These are phyloP conservation scores for Vicia faba DNA, from an alignment of 306 rosid species.

Conservation along the genomic window DNA sequence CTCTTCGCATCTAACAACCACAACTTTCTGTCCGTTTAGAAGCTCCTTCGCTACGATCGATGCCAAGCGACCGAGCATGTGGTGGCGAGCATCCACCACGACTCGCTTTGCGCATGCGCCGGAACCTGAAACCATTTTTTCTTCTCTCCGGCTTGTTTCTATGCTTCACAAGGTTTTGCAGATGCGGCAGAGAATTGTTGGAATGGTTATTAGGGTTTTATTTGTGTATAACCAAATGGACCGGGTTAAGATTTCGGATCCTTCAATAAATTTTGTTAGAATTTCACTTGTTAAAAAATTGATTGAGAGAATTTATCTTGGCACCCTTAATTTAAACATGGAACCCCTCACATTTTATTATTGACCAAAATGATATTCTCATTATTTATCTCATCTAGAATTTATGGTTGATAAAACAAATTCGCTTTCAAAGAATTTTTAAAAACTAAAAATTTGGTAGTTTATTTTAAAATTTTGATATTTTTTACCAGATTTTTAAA, in stretches of 20 bases:
- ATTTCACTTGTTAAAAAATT: no score
- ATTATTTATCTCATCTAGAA: no score
- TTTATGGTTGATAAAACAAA: no score
- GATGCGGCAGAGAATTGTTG: background rate
- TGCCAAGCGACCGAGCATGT: background rate
- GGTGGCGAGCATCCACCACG: background rate
- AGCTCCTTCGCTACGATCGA: background rate
- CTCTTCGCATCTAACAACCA: background rate
- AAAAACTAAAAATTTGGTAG: no score
- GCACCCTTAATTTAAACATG: no score
- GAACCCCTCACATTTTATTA: no score
- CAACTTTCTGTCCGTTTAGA: background rate
- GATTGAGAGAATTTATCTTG: no score
- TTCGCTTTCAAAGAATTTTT: no score
- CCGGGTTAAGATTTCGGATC: background rate
- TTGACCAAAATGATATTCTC: no score
- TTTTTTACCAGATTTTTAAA: no score
- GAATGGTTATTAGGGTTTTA: background rate
- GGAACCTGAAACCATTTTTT: background rate
- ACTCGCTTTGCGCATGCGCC: constrained; percentile 3
- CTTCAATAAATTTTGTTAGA: no score
- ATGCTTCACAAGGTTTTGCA: background rate
- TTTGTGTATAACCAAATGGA: background rate
- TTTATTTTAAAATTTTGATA: no score
- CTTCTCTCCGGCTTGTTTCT: background rate